Base-by-base conservation (phyloP, 2,329 filamentous ascomycete genomes). In the Purpureocillium lavendulum region DNA sequence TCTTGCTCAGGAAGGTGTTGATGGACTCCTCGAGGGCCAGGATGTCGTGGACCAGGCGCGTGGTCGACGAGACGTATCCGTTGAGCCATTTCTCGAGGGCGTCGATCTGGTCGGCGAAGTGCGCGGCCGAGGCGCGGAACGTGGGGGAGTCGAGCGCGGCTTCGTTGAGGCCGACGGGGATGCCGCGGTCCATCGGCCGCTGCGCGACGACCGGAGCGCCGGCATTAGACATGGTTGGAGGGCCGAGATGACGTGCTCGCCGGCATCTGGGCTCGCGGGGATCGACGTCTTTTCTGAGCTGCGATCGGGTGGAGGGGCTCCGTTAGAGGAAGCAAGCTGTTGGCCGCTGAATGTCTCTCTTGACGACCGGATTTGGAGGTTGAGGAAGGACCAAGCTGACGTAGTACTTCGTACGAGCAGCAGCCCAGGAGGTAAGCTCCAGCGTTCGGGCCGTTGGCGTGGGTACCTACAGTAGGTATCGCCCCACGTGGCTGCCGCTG, bases 141-240 rank as follows among this genome's bases (percentile, higher is more conserved):
- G 89, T 94, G 18, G 92, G 92, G 30, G 89, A 96, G 65, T 98
- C 92, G 66, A 97, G 84, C 15, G 88, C 85, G 37, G 92, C 92
- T 74, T 98, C 92, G 66, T 90, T 92, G 51, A 97, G 75, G 45
- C 82, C 81, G 29, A 97, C 89, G 33, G 92, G 87, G 42, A 78
- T 70, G 26, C 67, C 64, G 29, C 69, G 64, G 45, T 50, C 50
- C 29, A 45, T 40, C 12, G 51, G 43, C 41, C 48, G 47, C 30
- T 45, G 35, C 32, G 46, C 37, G 13, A 45, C 33, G 21, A 47
- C 45, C 33, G 45, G 47, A 12, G 45, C 44, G 46, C 47, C 49
- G 43, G 32, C 43, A 29, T 45, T 45, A 32, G 46, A 43, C 43
- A 54, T 54, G 40, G 43, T 46, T 40, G 35, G 35, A 15, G 38